Conservation (phyloP, 2,329 filamentous ascomycete species). For the Calonectria henricotiae region DNA sequence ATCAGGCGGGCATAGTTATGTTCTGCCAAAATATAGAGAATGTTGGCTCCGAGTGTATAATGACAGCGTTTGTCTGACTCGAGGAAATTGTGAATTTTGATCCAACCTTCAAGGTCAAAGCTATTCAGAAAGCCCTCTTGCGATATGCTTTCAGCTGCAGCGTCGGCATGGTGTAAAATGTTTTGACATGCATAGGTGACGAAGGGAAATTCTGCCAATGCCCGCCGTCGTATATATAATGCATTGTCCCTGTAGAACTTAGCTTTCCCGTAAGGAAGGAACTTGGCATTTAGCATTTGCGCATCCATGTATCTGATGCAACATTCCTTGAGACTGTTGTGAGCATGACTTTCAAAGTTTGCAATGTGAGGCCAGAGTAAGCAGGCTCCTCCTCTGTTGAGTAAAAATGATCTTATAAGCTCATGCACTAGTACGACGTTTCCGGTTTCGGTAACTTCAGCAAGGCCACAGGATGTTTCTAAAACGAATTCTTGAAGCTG, state of each 20-base stretch:
- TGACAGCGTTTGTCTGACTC: neutral
- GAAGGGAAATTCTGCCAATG: constrained; percentile 36
- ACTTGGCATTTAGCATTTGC: neutral
- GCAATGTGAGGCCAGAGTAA: constrained; percentile 22
- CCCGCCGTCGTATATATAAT: neutral
- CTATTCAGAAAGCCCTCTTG: neutral
- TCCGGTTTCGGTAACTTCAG: constrained; percentile 56
- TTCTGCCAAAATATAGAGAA: constrained; percentile 39
- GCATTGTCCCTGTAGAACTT: neutral
- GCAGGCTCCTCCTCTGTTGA: constrained; percentile 55
- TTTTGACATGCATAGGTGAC: constrained; percentile 34
- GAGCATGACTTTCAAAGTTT: neutral
- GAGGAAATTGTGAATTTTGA: constrained; percentile 21
- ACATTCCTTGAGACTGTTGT: constrained; percentile 34
- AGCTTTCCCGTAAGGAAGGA: neutral
- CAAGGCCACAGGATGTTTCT: constrained; percentile 64
- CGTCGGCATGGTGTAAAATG: constrained; percentile 41
- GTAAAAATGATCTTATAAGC: constrained; percentile 66
- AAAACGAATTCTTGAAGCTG: constrained; percentile 57
- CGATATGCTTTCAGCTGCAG: neutral
- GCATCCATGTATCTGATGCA: constrained; percentile 21
- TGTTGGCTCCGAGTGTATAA: constrained; percentile 2
- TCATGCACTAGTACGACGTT: constrained; percentile 63
- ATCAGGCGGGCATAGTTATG: neutral
- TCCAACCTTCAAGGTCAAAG: constrained; percentile 28